Conservation (phyloP, 331 rosid species). For the Malus hybrid region DNA sequence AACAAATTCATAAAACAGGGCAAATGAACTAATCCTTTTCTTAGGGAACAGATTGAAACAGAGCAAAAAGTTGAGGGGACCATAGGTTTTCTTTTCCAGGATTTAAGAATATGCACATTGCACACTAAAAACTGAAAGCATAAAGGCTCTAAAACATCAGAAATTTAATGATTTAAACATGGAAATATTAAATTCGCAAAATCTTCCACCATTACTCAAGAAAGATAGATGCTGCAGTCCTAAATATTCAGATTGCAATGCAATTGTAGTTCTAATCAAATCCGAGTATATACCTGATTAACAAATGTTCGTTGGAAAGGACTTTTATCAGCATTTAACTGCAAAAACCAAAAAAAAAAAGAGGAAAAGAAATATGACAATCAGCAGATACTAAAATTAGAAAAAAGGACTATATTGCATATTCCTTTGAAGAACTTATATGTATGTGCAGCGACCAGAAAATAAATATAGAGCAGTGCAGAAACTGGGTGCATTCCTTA, state of each 20-base stretch:
- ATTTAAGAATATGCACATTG: background rate
- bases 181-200: background rate
- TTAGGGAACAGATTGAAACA: background rate
- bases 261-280: slow-evolving; percentile 11
- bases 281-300: slow-evolving; percentile 64
- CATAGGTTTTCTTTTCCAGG: background rate
- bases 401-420: background rate
- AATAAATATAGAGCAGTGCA: background rate
- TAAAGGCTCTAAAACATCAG: slow-evolving; percentile 6
- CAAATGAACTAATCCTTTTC: background rate
- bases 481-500: no score
- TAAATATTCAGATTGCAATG: slow-evolving; percentile 12
- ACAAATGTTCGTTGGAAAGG: slow-evolving; percentile 96
- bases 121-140: slow-evolving; percentile 6
- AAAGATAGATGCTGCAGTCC: slow-evolving; percentile 8
- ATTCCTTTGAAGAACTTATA: background rate
- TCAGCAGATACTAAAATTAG: background rate
- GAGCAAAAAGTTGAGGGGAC: background rate
- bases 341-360: slow-evolving; percentile 20
- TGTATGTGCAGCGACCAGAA: slow-evolving; percentile 1
- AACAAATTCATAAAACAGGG: background rate
- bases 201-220: background rate
- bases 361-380: background rate
- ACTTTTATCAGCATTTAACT: slow-evolving; percentile 95
- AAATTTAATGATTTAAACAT: background rate